These are phyloP conservation scores for Teunomyces stri DNA, from an alignment of 805 yeast species.

Conservation along the genomic window DNA sequence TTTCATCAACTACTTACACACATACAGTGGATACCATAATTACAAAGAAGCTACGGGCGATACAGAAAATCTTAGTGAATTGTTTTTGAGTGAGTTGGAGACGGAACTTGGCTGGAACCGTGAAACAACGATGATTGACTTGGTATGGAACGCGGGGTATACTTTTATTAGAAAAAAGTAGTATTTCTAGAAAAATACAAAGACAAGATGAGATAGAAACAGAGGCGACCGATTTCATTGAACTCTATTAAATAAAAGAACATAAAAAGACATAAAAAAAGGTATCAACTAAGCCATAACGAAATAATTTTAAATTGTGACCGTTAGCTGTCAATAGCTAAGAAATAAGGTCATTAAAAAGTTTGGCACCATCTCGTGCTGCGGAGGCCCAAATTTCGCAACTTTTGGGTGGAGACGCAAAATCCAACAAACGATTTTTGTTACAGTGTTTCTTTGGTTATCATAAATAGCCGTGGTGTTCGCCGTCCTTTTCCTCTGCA, in stretches of 20 bases:
- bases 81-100: slow-evolving; percentile 32
- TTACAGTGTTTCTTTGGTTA: not conserved
- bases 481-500: too few species aligned
- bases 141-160: slow-evolving; percentile 52
- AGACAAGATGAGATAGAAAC: too few species aligned
- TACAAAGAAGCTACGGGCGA: slow-evolving; percentile 44
- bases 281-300: too few species aligned
- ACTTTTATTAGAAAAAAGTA: slow-evolving; percentile 41
- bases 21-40: slow-evolving; percentile 69
- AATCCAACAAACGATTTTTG: not conserved
- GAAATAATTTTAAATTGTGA: not conserved
- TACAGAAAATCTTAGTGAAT: slow-evolving; percentile 32
- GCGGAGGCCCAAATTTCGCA: slow-evolving; percentile 2
- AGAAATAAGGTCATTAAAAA: not conserved
- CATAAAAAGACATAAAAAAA: too few species aligned
- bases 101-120: slow-evolving; percentile 45
- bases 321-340: not conserved
- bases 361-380: not conserved
- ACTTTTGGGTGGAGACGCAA: not conserved
- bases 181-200: not conserved
- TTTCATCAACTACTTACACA: slow-evolving; percentile 53
- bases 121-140: slow-evolving; percentile 36
- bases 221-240: too few species aligned
- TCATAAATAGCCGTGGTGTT: not conserved
- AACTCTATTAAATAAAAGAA: too few species aligned